Percentiles rank a stretch among this genome's conserved stretches.
Evolutionary conservation across 495 filamentous ascomycete species (phyloP).

Genomic region (Trichocladium uniseriatum): DNA sequence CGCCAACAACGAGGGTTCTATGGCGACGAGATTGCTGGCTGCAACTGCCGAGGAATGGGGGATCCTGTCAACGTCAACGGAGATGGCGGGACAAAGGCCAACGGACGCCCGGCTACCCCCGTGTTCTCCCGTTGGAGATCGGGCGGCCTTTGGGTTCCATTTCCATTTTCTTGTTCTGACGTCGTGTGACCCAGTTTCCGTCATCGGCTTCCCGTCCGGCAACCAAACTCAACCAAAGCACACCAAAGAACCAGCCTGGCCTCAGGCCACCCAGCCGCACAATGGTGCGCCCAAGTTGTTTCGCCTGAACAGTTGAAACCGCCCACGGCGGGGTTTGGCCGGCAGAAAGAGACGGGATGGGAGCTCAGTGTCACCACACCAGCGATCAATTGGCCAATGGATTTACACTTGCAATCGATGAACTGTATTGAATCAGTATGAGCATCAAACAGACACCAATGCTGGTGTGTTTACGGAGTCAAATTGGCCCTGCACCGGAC

Average conservation of each 20-base stretch:
- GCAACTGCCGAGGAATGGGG: too few species aligned
- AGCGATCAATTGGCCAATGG: slow-evolving; percentile 3
- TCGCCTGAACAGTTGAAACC: slow-evolving; percentile 13
- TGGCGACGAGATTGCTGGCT: too few species aligned
- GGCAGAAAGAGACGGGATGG: background rate
- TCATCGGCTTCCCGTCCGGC: too few species aligned
- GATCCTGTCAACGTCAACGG: too few species aligned
- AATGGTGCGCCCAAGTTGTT: too few species aligned
- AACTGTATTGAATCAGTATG: background rate
- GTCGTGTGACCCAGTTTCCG: slow-evolving; percentile 12
- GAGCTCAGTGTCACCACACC: slow-evolving; percentile 3
- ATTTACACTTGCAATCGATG: too few species aligned
- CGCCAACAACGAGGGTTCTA: too few species aligned
- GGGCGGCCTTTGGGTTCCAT: too few species aligned
- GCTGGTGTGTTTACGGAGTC: slow-evolving; percentile 7
- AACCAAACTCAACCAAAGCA: too few species aligned
- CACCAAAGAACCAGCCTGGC: too few species aligned
- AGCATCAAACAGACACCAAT: slow-evolving; percentile 13
- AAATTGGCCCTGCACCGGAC: slow-evolving; percentile 15
- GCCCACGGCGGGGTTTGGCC: background rate
- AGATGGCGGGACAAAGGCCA: background rate
- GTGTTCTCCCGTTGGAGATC: too few species aligned
- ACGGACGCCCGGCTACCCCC: too few species aligned
- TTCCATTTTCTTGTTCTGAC: slow-evolving; percentile 6
- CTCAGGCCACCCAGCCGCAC: slow-evolving; percentile 4